Evolutionary conservation across 805 yeast species (phyloP).

Genomic region (Schwanniomyces polymorphus): DNA sequence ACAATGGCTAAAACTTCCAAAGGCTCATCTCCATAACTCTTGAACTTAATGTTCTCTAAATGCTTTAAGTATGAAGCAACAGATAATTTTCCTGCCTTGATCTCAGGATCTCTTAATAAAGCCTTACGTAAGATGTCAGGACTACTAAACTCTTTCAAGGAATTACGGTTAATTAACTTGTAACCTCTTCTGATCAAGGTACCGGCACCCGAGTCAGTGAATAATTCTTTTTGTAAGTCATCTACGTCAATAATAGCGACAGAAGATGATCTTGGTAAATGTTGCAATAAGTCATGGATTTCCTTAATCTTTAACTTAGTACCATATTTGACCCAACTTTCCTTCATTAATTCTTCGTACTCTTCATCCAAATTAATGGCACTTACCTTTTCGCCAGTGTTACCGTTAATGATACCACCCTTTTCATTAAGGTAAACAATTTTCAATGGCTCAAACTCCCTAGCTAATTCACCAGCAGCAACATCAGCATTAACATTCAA

Average conservation of each 20-base stretch:
- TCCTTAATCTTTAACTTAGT: conserved; percentile 96
- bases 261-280: conserved; percentile 93
- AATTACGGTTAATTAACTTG: conserved; percentile 71
- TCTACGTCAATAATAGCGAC: conserved; percentile 96
- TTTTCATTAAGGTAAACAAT: conserved; percentile 95
- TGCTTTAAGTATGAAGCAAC: conserved; percentile 80
- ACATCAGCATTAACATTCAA: conserved; percentile 98
- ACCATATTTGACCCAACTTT: conserved; percentile 98
- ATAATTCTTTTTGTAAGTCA: conserved; percentile 94
- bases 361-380: conserved; percentile 95
- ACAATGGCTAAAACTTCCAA: conserved; percentile 92
- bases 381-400: conserved; percentile 85
- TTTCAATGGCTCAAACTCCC: conserved; percentile 95
- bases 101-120: conserved; percentile 72
- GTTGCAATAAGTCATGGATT: conserved; percentile 90
- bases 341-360: conserved; percentile 84
- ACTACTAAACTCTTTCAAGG: conserved; percentile 65
- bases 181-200: conserved; percentile 97
- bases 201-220: conserved; percentile 99
- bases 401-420: conserved; percentile 95
- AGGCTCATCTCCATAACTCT: conserved; percentile 93
- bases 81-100: conserved; percentile 65
- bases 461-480: conserved; percentile 97
- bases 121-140: conserved; percentile 79
- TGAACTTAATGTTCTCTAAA: conserved; percentile 62